A percentile compares a stretch with the other conserved stretches of the same genome.
phyloP scores from a whole-genome alignment of 352 stramenopile species.

The Thraustochytrium sp. region DNA sequence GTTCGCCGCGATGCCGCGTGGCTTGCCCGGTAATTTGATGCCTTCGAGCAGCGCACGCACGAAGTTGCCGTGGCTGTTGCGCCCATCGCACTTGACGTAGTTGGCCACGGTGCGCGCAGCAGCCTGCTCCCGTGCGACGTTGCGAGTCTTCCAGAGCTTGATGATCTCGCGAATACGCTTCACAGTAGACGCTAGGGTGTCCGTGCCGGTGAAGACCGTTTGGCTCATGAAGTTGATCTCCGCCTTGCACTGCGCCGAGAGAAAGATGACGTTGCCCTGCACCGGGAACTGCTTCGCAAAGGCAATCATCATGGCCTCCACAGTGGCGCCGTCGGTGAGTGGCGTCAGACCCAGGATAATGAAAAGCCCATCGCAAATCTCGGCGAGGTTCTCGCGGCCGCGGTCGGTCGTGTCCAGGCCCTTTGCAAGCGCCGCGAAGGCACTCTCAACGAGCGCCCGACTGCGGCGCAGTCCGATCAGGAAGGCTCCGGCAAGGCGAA shows the following conservation, averaged over 20 bases:
- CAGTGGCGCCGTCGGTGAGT: constrained; percentile 9
- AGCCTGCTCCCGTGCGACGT: too few species aligned
- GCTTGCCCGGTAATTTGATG: too few species aligned
- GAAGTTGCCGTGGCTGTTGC: too few species aligned
- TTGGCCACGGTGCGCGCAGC: too few species aligned
- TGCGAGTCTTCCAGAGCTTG: too few species aligned
- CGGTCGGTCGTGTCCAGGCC: not conserved
- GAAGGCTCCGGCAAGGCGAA: not conserved
- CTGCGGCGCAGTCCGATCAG: constrained; percentile 10
- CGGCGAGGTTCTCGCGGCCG: not conserved
- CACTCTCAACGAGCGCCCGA: not conserved
- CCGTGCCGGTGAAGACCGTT: not conserved
- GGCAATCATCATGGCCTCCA: constrained; percentile 18
- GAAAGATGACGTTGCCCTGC: not conserved
- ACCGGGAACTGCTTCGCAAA: too few species aligned
- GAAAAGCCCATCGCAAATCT: constrained; percentile 32
- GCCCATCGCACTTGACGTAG: too few species aligned
- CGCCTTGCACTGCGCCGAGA: not conserved
- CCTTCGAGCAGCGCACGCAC: too few species aligned
- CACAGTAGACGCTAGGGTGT: too few species aligned
- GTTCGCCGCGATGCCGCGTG: too few species aligned
- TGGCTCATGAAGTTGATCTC: constrained; percentile 26
- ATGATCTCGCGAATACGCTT: too few species aligned
- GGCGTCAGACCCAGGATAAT: constrained; percentile 13
- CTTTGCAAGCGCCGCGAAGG: constrained; percentile 7